Evolutionary conservation across 2,329 filamentous ascomycete species (phyloP), one percentile per base, ranked within the genome.

Genomic region (Bretziella fagacearum): DNA sequence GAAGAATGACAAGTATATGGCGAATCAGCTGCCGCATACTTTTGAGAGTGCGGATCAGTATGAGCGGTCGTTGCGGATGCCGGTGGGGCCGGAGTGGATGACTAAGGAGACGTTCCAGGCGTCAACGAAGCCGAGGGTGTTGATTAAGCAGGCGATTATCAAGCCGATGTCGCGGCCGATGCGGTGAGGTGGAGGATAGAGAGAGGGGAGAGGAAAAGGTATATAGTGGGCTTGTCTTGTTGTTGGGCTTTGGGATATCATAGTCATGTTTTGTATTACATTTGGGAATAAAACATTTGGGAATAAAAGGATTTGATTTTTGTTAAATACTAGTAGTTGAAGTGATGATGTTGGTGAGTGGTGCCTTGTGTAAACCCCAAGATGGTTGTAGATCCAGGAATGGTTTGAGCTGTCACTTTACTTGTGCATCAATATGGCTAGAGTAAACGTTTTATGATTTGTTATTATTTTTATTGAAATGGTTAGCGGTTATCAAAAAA

Each of bases 101-200:
- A 96, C 89, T n/a, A 95, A 94, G 73, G 78, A 85, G 66, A 85
- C 82, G 11, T 91, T 91, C 71, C 87, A 96, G 68, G 77, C 81
- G 55, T 75, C 75, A 52, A 93, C 83, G 51, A 93, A 89, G 72
- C 91, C 91, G 50, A 77, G 85, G 56, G 74, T 96, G 54, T 69
- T 96, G 61, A 68, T 94, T 61, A 95, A 93, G 69, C 84, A 87
- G 65, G 91, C 91, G 40, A 71, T 93, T 54, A 86, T 98, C 62
- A 73, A 77, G 56, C 83, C 91, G 33, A 84, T 98, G 74, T 77
- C 80, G 49, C 87, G 82, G 65, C 89, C 89, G 15, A 67, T 59
- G 44, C 55, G 58, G 49, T 66, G 61, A 29, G 36, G 8, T 23
- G 20, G 17, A 22, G 11, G 7, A 3, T 18, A 27, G 27, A 7